Percentiles rank a stretch among this genome's conserved stretches.
Evolutionary conservation across 1,139 yeast genomes (phyloP).

Genomic region (Wickerhamomyces sp.): DNA sequence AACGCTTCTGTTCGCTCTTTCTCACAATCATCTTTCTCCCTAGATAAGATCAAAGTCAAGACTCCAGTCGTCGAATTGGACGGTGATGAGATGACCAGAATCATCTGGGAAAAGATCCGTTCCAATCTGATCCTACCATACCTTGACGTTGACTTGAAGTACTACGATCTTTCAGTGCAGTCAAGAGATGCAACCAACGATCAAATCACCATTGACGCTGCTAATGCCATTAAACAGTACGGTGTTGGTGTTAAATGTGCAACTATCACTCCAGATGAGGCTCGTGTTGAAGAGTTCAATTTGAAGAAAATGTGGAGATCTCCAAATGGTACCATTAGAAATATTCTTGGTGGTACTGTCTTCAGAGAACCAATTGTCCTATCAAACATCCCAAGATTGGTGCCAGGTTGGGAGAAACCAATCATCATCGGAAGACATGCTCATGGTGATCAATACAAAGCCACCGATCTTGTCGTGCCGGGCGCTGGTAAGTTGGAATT

Average conservation of each 20-base stretch:
- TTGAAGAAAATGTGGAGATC: slow-evolving; percentile 96
- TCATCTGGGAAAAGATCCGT: slow-evolving; percentile 85
- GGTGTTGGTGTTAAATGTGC: slow-evolving; percentile 97
- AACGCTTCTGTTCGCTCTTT: slow-evolving; percentile 14
- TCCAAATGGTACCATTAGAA: slow-evolving; percentile 95
- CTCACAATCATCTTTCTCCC: slow-evolving; percentile 12
- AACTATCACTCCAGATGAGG: slow-evolving; percentile 97
- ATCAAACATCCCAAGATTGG: slow-evolving; percentile 80
- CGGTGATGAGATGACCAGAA: slow-evolving; percentile 95
- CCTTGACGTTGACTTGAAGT: slow-evolving; percentile 81
- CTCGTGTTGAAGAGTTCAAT: slow-evolving; percentile 82
- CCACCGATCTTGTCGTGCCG: slow-evolving; percentile 77
- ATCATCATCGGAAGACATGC: slow-evolving; percentile 97
- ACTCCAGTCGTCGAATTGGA: slow-evolving; percentile 93
- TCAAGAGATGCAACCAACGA: slow-evolving; percentile 85
- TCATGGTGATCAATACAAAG: slow-evolving; percentile 94
- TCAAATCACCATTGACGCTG: slow-evolving; percentile 83
- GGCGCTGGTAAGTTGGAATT: slow-evolving; percentile 76
- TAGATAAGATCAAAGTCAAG: slow-evolving; percentile 66
- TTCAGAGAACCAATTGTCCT: slow-evolving; percentile 96
- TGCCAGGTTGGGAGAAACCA: slow-evolving; percentile 93
- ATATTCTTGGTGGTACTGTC: slow-evolving; percentile 91
- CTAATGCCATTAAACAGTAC: slow-evolving; percentile 80
- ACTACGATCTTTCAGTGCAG: slow-evolving; percentile 84
- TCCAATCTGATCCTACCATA: slow-evolving; percentile 79